phyloP scores from a whole-genome alignment of 2,329 filamentous ascomycete genomes.

The Colletotrichum acutatum region DNA sequence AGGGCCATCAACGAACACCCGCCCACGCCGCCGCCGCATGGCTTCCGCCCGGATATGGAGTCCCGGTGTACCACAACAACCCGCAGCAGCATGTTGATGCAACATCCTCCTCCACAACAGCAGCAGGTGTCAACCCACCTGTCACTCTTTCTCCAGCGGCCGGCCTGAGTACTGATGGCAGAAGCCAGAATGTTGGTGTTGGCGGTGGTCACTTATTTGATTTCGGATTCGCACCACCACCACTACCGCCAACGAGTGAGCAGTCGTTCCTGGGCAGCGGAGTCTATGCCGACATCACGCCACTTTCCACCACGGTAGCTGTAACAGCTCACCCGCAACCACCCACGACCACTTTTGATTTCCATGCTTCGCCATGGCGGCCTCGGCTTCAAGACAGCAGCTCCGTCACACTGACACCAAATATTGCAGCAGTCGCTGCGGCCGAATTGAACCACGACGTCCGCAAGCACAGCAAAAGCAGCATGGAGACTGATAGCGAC shows the following conservation, averaged over 20 bases:
- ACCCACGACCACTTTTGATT: slow-evolving; percentile 23
- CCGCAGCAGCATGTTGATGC: background rate
- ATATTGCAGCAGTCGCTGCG: slow-evolving; percentile 25
- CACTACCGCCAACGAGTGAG: slow-evolving; percentile 12
- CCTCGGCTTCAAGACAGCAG: slow-evolving; percentile 24
- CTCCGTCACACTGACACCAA: slow-evolving; percentile 28
- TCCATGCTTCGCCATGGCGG: slow-evolving; percentile 32
- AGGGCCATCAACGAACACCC: slow-evolving; percentile 9
- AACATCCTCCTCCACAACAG: background rate
- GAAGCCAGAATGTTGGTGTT: background rate
- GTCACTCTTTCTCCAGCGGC: slow-evolving; percentile 8
- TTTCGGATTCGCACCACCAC: slow-evolving; percentile 30
- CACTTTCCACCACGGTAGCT: slow-evolving; percentile 28
- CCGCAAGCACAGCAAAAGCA: slow-evolving; percentile 27
- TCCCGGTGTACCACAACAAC: slow-evolving; percentile 12
- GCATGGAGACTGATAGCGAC: slow-evolving; percentile 30
- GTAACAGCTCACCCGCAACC: slow-evolving; percentile 21
- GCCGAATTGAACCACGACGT: slow-evolving; percentile 30
- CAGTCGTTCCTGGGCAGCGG: slow-evolving; percentile 34
- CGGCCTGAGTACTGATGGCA: background rate
- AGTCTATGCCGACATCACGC: slow-evolving; percentile 33
- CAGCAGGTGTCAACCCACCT: slow-evolving; percentile 11
- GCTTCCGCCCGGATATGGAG: slow-evolving; percentile 28
- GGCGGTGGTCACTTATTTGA: slow-evolving; percentile 14
- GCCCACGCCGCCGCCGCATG: slow-evolving; percentile 7